phyloP scores from a whole-genome alignment of 148 eudicot genomes.

The Nepenthes mirabilis region DNA sequence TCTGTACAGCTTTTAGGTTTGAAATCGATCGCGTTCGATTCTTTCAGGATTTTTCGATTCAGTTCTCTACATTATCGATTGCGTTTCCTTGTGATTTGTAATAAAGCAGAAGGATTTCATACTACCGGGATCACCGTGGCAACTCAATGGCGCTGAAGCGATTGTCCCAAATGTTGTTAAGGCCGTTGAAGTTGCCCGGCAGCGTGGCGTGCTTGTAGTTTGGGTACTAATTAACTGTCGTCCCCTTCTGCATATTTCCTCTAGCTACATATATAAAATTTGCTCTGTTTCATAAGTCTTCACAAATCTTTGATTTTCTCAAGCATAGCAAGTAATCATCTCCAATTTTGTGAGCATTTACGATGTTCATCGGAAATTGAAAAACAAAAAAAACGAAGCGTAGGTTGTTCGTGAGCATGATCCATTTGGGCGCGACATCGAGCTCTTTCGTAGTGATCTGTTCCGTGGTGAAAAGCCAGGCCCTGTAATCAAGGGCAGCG shows the following conservation, averaged over 20 bases:
- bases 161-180: conserved; percentile 68
- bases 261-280: too few relatives aligned
- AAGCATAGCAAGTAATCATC: too few relatives aligned
- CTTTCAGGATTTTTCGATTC: too few relatives aligned
- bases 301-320: too few relatives aligned
- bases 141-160: conserved; percentile 61
- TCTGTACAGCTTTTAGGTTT: too few relatives aligned
- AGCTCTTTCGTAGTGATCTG: conserved; percentile 63
- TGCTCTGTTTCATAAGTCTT: too few relatives aligned
- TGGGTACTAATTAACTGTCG: conserved; percentile 36
- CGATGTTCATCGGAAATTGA: too few relatives aligned
- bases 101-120: conserved; percentile 68
- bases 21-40: too few relatives aligned
- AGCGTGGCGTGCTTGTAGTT: conserved; percentile 63
- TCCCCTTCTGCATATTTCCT: neutral
- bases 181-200: conserved; percentile 71
- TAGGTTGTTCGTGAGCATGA: conserved; percentile 98
- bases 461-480: conserved; percentile 44
- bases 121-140: conserved; percentile 25
- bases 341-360: too few relatives aligned
- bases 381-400: too few relatives aligned
- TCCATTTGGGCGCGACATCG: conserved; percentile 75
- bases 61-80: too few relatives aligned
- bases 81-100: too few relatives aligned
- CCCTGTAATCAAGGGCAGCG: conserved; percentile 56